These are phyloP conservation scores for Eucalyptus melliodora DNA, from an alignment of 345 rosid species.

Conservation along the genomic window DNA sequence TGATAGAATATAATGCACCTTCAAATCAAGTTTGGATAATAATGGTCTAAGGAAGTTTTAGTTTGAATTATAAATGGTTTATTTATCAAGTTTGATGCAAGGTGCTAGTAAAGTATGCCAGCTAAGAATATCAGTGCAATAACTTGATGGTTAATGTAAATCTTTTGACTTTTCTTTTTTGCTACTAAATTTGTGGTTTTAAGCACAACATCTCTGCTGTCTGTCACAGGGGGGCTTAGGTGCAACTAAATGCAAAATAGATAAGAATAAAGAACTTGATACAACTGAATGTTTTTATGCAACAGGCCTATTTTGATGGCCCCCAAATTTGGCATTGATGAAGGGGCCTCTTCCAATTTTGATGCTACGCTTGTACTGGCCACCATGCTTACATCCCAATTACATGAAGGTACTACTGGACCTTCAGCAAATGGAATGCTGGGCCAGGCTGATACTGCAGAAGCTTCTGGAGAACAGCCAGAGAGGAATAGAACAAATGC, in stretches of 20 bases:
- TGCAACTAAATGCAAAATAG: not conserved
- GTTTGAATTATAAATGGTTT: not conserved
- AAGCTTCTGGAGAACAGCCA: conserved; percentile 27
- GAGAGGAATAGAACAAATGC: conserved; percentile 34
- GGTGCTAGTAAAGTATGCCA: not conserved
- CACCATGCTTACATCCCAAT: conserved; percentile 81
- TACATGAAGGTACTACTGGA: conserved; percentile 45
- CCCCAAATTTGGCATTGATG: conserved; percentile 75
- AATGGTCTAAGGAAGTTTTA: not conserved
- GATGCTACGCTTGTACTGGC: conserved; percentile 89
- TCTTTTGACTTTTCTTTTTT: not conserved
- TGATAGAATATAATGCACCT: not conserved
- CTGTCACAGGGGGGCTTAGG: no score
- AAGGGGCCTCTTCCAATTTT: conserved; percentile 55
- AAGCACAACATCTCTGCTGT: not conserved
- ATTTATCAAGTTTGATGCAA: not conserved
- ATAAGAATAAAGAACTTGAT: not conserved
- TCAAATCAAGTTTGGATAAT: not conserved
- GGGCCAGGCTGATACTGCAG: conserved; percentile 20
- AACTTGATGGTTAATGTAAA: not conserved
- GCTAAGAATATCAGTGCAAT: not conserved
- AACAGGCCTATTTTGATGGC: conserved; percentile 89
- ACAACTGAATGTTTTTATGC: not conserved
- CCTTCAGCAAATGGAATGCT: conserved; percentile 19
- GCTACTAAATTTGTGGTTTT: not conserved